Conservation (phyloP, 495 filamentous ascomycete genomes). For the Hyaloscypha finlandica region DNA sequence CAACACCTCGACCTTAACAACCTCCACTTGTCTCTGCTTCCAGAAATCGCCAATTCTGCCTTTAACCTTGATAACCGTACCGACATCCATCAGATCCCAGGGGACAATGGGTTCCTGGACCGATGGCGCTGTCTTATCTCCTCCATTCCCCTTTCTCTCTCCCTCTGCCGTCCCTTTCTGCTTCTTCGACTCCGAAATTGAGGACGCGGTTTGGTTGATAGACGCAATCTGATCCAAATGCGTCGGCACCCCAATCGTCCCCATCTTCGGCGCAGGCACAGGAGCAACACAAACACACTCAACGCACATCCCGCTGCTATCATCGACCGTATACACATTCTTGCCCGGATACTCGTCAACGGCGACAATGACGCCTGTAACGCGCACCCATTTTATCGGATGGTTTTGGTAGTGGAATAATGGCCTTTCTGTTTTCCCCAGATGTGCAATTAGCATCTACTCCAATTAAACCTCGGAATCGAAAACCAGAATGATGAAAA, state of each 20-base stretch:
- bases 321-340: slow-evolving; percentile 74
- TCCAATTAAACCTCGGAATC: background rate
- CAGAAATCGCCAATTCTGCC: slow-evolving; percentile 69
- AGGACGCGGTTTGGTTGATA: background rate
- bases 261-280: slow-evolving; percentile 3
- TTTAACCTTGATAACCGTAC: slow-evolving; percentile 74
- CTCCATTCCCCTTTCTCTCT: slow-evolving; percentile 26
- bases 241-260: slow-evolving; percentile 1
- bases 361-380: slow-evolving; percentile 78
- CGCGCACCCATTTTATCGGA: slow-evolving; percentile 80
- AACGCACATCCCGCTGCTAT: slow-evolving; percentile 78
- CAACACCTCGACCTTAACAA: slow-evolving; percentile 65
- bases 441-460: background rate
- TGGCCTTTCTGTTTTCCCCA: slow-evolving; percentile 50
- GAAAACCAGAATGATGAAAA: background rate
- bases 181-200: background rate
- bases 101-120: slow-evolving; percentile 20
- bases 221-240: slow-evolving; percentile 16
- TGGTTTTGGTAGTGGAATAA: slow-evolving; percentile 85
- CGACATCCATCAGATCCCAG: slow-evolving; percentile 56
- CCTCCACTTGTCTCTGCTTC: slow-evolving; percentile 60
- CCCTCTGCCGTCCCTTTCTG: background rate
- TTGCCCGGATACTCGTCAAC: slow-evolving; percentile 63
- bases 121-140: slow-evolving; percentile 8
- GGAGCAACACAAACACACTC: slow-evolving; percentile 49